These are phyloP conservation scores for Mediolabrus comicus DNA, from an alignment of 108 stramenopile species.

Conservation along the genomic window DNA sequence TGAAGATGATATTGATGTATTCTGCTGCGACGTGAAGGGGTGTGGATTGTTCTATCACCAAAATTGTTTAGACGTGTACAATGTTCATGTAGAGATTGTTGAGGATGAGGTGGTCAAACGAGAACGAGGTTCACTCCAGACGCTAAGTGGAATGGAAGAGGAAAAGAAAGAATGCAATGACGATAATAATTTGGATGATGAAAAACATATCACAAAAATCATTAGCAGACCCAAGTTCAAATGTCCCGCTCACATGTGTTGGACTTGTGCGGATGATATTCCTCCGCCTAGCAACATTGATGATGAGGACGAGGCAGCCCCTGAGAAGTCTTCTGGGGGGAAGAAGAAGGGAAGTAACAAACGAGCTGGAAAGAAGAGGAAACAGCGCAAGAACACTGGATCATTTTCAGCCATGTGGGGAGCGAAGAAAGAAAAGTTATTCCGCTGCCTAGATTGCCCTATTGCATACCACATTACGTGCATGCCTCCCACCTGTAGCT, in stretches of 20 bases:
- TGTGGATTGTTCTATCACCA: slow-evolving; percentile 81
- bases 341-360: slow-evolving; percentile 10
- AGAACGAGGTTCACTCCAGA: not conserved
- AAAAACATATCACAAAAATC: not conserved
- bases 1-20: slow-evolving; percentile 61
- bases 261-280: slow-evolving; percentile 77
- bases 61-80: slow-evolving; percentile 52
- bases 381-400: slow-evolving; percentile 11
- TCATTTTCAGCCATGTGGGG: slow-evolving; percentile 34
- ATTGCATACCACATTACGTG: slow-evolving; percentile 85
- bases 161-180: slow-evolving; percentile 26
- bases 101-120: slow-evolving; percentile 11
- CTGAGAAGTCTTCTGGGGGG: slow-evolving; percentile 2
- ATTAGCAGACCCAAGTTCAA: slow-evolving; percentile 53
- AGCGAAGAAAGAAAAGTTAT: slow-evolving; percentile 48
- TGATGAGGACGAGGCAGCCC: slow-evolving; percentile 31
- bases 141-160: not conserved
- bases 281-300: slow-evolving; percentile 18
- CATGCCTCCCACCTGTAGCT: slow-evolving; percentile 75
- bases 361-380: slow-evolving; percentile 35
- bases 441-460: slow-evolving; percentile 83
- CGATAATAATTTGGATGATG: slow-evolving; percentile 2
- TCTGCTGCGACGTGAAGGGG: slow-evolving; percentile 42
- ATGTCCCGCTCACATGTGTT: slow-evolving; percentile 92
- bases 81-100: slow-evolving; percentile 47